These are phyloP conservation scores for Chytridium lagenaria DNA, from an alignment of 371 early-diverging fungal species.

Conservation along the genomic window DNA sequence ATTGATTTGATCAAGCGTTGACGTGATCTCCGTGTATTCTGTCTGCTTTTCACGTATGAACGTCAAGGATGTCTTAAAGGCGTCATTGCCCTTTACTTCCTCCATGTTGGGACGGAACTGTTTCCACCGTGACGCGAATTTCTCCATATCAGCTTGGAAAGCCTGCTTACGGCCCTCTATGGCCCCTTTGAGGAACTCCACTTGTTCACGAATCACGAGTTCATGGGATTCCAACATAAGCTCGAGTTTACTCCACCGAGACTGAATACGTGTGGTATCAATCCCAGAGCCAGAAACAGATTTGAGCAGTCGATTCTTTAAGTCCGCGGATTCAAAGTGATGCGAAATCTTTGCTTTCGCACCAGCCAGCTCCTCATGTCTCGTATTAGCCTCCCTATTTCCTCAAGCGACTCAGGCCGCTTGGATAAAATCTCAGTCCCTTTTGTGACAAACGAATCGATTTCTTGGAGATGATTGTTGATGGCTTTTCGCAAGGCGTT, in stretches of 20 bases:
- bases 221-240: constrained; percentile 63
- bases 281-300: constrained; percentile 53
- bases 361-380: constrained; percentile 51
- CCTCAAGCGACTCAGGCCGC: constrained; percentile 54
- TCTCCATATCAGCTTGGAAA: constrained; percentile 44
- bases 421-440: constrained; percentile 52
- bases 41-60: constrained; percentile 46
- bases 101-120: constrained; percentile 53
- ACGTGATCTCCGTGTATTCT: constrained; percentile 48
- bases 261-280: constrained; percentile 42
- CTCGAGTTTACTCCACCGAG: constrained; percentile 58
- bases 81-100: constrained; percentile 28
- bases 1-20: constrained; percentile 35
- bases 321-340: constrained; percentile 53
- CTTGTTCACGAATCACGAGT: constrained; percentile 61
- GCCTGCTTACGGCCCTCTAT: constrained; percentile 52
- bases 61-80: constrained; percentile 35
- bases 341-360: constrained; percentile 35
- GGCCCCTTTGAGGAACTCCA: constrained; percentile 52
- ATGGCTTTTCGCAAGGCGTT: constrained; percentile 44
- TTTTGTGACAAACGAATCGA: constrained; percentile 55
- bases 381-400: constrained; percentile 55
- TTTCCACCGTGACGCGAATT: constrained; percentile 53
- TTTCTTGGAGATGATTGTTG: constrained; percentile 32
- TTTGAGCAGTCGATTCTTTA: constrained; percentile 55